Percentiles rank a stretch among this genome's conserved stretches.
phyloP scores from a whole-genome alignment of 176 grass and related monocot species.

The Puccinellia tenuiflora region DNA sequence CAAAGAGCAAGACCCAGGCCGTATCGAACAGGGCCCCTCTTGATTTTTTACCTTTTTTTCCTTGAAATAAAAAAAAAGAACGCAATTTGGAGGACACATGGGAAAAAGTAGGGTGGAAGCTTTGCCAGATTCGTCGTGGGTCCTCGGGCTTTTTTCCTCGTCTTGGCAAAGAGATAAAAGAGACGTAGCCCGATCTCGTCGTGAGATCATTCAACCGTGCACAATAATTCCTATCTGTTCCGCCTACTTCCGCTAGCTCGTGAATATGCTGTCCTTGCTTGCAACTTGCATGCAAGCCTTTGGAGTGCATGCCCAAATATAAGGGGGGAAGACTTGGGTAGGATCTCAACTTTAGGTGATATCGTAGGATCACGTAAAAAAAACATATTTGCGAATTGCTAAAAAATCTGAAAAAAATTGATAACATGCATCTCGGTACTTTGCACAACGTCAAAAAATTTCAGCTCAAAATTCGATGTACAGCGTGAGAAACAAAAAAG shows the following conservation, averaged over 20 bases:
- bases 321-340: too few species aligned
- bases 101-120: neutral
- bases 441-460: too few species aligned
- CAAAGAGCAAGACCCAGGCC: neutral
- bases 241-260: constrained; percentile 19
- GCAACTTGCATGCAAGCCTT: neutral
- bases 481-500: too few species aligned
- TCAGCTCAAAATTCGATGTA: too few species aligned
- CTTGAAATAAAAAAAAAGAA: neutral
- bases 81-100: constrained; percentile 8
- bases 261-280: constrained; percentile 25
- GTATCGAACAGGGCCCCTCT: neutral
- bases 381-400: too few species aligned
- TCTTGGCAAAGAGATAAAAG: constrained; percentile 19
- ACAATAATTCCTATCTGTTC: neutral
- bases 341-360: too few species aligned
- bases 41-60: neutral
- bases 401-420: too few species aligned
- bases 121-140: constrained; percentile 22
- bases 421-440: too few species aligned
- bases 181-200: constrained; percentile 26
- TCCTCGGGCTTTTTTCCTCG: neutral
- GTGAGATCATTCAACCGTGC: constrained; percentile 14
- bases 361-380: too few species aligned
- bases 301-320: neutral